These are phyloP conservation scores for Coemansia sp. DNA, from an alignment of 192 early-diverging fungal genomes.

Conservation along the genomic window DNA sequence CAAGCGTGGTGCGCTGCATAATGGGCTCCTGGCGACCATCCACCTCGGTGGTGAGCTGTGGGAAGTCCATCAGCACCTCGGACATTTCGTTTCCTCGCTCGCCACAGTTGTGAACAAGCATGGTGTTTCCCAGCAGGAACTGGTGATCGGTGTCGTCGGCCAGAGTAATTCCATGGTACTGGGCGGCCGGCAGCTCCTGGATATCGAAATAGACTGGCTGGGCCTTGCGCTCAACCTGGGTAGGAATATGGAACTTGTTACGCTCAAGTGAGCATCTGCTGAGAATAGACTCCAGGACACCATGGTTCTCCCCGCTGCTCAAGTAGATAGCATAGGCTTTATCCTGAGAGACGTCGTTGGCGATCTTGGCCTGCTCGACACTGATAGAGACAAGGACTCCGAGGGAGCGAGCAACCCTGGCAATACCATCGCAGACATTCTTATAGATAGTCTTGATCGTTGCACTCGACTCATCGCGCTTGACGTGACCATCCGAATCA, in stretches of 20 bases:
- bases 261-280: neutral
- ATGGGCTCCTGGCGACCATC: conserved; percentile 97
- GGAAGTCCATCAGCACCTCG: conserved; percentile 99
- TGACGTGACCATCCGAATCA: conserved; percentile 20
- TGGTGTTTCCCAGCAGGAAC: conserved; percentile 55
- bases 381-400: conserved; percentile 10
- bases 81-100: conserved; percentile 99
- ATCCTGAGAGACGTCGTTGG: neutral
- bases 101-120: conserved; percentile 62
- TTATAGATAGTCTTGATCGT: neutral
- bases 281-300: neutral
- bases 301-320: neutral
- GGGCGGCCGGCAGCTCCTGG: conserved; percentile 14
- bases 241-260: neutral
- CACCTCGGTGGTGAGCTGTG: conserved; percentile 87
- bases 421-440: conserved; percentile 8
- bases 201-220: neutral
- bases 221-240: neutral
- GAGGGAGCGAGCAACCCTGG: conserved; percentile 14
- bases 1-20: conserved; percentile 99
- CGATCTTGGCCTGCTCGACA: neutral
- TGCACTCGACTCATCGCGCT: neutral
- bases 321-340: neutral
- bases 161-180: conserved; percentile 40
- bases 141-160: conserved; percentile 42